Percentiles rank a stretch among this genome's conserved stretches.
These are phyloP conservation scores for Fraxinus nigra DNA, from an alignment of 305 asterid species.

Conservation along the genomic window DNA sequence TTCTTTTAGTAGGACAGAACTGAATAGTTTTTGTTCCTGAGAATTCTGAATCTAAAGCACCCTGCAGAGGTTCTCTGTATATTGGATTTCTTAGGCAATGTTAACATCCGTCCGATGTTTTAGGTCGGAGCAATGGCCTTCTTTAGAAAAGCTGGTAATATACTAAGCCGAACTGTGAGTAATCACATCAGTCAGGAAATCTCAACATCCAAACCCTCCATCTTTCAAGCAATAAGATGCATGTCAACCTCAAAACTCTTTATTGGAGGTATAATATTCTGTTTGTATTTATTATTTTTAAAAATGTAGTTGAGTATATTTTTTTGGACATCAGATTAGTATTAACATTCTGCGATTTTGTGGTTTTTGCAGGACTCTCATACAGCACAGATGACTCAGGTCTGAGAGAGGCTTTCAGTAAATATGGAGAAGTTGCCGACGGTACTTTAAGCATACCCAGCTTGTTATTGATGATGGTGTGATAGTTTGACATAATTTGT, in stretches of 20 bases:
- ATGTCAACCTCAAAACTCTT: constrained; percentile 80
- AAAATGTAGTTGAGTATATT: background rate
- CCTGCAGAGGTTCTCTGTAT: background rate
- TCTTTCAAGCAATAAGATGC: constrained; percentile 65
- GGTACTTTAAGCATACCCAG: constrained; percentile 37
- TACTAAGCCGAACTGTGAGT: constrained; percentile 44
- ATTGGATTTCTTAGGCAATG: background rate
- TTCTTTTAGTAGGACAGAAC: background rate
- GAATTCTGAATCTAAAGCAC: background rate
- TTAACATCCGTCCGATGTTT: background rate
- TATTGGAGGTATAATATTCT: constrained; percentile 60
- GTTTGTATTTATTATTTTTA: background rate
- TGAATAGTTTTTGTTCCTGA: background rate
- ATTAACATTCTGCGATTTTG: constrained; percentile 21
- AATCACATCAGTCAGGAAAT: constrained; percentile 40
- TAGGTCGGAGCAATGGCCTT: constrained; percentile 62
- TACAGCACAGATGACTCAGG: constrained; percentile 54
- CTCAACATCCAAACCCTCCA: constrained; percentile 51
- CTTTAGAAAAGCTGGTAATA: constrained; percentile 58
- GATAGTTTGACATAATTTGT: background rate
- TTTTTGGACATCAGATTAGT: background rate
- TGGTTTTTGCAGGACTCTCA: constrained; percentile 57
- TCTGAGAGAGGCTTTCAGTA: constrained; percentile 55
- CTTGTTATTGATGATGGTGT: constrained; percentile 10
- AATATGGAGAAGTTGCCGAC: constrained; percentile 73